phyloP scores from a whole-genome alignment of 805 yeast species.

The Candida sanyiensis region DNA sequence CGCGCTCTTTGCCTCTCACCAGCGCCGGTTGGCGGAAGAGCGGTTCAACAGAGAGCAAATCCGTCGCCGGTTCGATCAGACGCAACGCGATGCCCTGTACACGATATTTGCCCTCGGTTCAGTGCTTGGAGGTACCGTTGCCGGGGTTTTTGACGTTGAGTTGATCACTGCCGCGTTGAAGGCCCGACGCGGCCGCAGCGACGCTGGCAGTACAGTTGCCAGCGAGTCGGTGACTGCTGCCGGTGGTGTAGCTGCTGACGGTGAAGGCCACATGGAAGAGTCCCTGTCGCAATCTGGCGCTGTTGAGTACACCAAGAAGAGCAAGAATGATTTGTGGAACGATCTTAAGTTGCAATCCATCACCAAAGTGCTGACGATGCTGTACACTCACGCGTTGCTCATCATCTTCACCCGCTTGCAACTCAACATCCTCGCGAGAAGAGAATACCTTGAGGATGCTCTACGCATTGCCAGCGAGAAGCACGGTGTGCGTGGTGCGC shows the following conservation, averaged over 20 bases:
- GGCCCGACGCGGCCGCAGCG: constrained; percentile 41
- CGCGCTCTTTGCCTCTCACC: constrained; percentile 42
- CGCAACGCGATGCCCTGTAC: constrained; percentile 83
- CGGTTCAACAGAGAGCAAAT: constrained; percentile 61
- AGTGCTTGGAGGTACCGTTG: constrained; percentile 59
- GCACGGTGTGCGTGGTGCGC: constrained; percentile 27
- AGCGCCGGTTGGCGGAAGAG: constrained; percentile 48
- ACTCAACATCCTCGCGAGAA: constrained; percentile 80
- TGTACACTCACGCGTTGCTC: constrained; percentile 63
- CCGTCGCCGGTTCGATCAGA: constrained; percentile 79
- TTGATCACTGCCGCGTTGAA: constrained; percentile 64
- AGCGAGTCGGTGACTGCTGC: constrained; percentile 1
- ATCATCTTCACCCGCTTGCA: constrained; percentile 80
- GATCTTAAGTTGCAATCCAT: constrained; percentile 71
- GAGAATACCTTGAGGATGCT: constrained; percentile 77
- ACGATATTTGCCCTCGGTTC: constrained; percentile 82
- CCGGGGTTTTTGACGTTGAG: constrained; percentile 63
- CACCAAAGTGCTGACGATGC: constrained; percentile 63
- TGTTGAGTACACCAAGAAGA: constrained; percentile 22
- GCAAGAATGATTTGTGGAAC: constrained; percentile 75
- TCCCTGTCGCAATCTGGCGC: neutral
- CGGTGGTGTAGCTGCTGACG: neutral
- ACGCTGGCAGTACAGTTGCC: constrained; percentile 11
- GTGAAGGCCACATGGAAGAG: neutral
- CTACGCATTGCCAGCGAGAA: constrained; percentile 55